Conservation (phyloP, 331 rosid species). For the Acacia pycnantha region DNA sequence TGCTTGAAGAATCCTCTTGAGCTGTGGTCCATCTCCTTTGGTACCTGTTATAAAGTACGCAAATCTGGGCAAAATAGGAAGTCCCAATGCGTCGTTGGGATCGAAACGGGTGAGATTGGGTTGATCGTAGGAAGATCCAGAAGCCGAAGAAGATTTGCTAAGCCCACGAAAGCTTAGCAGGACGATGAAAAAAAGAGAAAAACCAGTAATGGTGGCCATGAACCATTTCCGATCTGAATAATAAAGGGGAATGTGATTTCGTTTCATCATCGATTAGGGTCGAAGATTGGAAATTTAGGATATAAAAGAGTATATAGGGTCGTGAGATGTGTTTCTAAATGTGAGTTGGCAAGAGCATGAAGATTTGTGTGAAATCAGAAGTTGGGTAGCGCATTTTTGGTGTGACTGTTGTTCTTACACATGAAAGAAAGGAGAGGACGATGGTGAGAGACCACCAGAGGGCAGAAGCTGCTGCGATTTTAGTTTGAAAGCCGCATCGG, state of each 20-base stretch:
- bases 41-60: conserved; percentile 68
- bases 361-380: neutral
- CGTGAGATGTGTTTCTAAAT: neutral
- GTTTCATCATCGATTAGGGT: conserved; percentile 47
- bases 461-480: neutral
- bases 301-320: neutral
- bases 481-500: neutral
- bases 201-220: conserved; percentile 36
- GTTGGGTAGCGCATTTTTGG: neutral
- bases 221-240: conserved; percentile 51
- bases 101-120: conserved; percentile 29
- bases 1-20: conserved; percentile 76
- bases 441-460: neutral
- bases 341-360: neutral
- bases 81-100: conserved; percentile 19
- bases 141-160: conserved; percentile 35
- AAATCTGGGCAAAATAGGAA: conserved; percentile 67
- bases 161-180: conserved; percentile 33
- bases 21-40: conserved; percentile 56
- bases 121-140: conserved; percentile 16
- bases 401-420: neutral
- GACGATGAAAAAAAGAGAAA: conserved; percentile 41
- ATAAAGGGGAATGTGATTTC: conserved; percentile 37
- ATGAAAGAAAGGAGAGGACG: neutral
- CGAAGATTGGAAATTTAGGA: neutral